Evolutionary conservation across 2,329 filamentous ascomycete genomes (phyloP).

Genomic region (Colletotrichum acutatum): DNA sequence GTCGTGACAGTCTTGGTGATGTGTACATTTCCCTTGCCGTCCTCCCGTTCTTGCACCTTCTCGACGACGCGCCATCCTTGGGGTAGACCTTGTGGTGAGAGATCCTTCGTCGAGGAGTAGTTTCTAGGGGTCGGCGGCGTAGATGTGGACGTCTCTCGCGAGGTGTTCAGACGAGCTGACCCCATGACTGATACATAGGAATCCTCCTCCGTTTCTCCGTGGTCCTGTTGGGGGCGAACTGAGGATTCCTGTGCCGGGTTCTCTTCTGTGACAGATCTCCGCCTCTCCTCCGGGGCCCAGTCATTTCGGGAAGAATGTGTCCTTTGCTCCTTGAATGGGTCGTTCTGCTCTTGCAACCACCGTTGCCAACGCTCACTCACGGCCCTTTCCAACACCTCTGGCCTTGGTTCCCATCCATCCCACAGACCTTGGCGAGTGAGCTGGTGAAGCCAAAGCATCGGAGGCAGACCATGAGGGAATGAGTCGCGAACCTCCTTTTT

Average conservation of each 20-base stretch:
- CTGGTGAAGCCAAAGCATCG: constrained; percentile 52
- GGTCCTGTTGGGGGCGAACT: neutral
- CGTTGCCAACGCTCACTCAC: constrained; percentile 35
- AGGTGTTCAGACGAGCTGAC: constrained; percentile 19
- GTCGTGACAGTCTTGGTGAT: constrained; percentile 33
- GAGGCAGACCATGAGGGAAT: constrained; percentile 53
- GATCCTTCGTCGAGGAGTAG: constrained; percentile 21
- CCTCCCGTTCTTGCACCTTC: constrained; percentile 27
- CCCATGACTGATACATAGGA: constrained; percentile 31
- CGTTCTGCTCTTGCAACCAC: constrained; percentile 33
- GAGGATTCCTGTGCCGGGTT: neutral
- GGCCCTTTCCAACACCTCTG: constrained; percentile 27
- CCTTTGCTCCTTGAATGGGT: constrained; percentile 22
- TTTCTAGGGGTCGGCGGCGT: neutral
- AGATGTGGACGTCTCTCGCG: constrained; percentile 8
- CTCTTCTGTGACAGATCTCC: neutral
- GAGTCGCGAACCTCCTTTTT: constrained; percentile 50
- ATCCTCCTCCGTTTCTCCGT: constrained; percentile 28
- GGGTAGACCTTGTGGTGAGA: constrained; percentile 18
- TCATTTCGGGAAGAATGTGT: neutral
- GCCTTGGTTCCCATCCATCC: constrained; percentile 35
- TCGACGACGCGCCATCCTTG: constrained; percentile 32
- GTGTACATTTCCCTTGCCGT: constrained; percentile 32
- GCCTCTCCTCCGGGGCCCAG: neutral
- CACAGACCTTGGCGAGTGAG: constrained; percentile 36